phyloP scores from a whole-genome alignment of 2,329 filamentous ascomycete genomes.

The Lojkania enalia region DNA sequence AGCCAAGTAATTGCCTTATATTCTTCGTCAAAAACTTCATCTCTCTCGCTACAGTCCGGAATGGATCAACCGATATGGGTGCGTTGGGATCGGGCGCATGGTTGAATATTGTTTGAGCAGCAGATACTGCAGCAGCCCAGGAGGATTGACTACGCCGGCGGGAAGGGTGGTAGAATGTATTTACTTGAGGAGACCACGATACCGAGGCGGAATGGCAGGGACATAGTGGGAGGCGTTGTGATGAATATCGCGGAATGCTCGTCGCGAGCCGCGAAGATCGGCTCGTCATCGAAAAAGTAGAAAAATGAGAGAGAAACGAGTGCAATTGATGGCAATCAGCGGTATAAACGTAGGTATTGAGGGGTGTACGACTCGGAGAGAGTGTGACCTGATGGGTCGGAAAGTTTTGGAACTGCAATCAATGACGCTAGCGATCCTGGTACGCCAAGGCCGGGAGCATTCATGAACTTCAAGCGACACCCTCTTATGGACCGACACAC shows the following conservation, averaged over 20 bases:
- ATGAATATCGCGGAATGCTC: slow-evolving; percentile 31
- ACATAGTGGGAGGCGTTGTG: slow-evolving; percentile 30
- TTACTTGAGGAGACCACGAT: slow-evolving; percentile 24
- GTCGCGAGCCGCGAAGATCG: slow-evolving; percentile 41
- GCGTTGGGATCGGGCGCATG: slow-evolving; percentile 61
- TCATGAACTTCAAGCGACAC: slow-evolving; percentile 3
- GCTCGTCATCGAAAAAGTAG: slow-evolving; percentile 35
- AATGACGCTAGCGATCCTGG: slow-evolving; percentile 28
- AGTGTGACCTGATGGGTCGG: slow-evolving; percentile 1
- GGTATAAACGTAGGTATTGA: not conserved
- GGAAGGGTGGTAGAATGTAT: slow-evolving; percentile 43
- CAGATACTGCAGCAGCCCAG: slow-evolving; percentile 72
- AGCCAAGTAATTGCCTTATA: slow-evolving; percentile 88
- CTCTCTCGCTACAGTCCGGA: slow-evolving; percentile 90
- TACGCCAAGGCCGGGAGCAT: slow-evolving; percentile 7
- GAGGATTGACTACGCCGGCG: slow-evolving; percentile 61
- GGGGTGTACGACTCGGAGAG: not conserved
- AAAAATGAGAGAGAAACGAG: slow-evolving; percentile 3
- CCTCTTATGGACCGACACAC: not conserved
- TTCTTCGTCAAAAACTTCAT: slow-evolving; percentile 95
- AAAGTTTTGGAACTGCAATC: slow-evolving; percentile 10
- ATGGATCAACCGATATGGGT: slow-evolving; percentile 79
- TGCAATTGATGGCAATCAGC: slow-evolving; percentile 29
- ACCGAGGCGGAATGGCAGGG: slow-evolving; percentile 9
- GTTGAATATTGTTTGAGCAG: slow-evolving; percentile 69